Percentiles rank a stretch among this genome's conserved stretches.
phyloP scores from a whole-genome alignment of 2,329 filamentous ascomycete genomes.

The Fusarium virguliforme region DNA sequence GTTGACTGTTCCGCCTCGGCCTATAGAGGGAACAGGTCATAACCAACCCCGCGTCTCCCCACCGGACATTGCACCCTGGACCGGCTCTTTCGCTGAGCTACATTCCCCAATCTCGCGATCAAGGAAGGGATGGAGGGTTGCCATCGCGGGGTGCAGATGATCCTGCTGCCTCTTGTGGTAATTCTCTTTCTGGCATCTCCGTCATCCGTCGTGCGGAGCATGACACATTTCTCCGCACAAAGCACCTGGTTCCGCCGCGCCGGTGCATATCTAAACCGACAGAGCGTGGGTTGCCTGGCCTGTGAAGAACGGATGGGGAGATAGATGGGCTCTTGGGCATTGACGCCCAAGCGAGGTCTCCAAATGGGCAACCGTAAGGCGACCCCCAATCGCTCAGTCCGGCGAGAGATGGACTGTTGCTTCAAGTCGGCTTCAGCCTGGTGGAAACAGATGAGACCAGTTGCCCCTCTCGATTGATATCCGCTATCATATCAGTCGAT shows the following conservation, averaged over 20 bases:
- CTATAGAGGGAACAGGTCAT: constrained; percentile 36
- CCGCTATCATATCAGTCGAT: constrained; percentile 25
- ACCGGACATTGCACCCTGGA: constrained; percentile 24
- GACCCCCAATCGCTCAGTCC: neutral
- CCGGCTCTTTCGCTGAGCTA: constrained; percentile 19
- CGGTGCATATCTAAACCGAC: constrained; percentile 26
- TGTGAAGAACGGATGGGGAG: constrained; percentile 33
- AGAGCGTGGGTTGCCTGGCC: constrained; percentile 20
- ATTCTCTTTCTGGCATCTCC: constrained; percentile 34
- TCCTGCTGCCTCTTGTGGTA: constrained; percentile 23
- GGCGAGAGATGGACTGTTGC: constrained; percentile 16
- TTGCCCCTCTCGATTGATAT: constrained; percentile 20
- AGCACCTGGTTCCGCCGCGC: constrained; percentile 27
- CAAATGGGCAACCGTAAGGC: constrained; percentile 8
- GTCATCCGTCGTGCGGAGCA: constrained; percentile 28
- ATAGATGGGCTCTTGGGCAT: constrained; percentile 22
- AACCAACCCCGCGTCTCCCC: constrained; percentile 27
- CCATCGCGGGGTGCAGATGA: constrained; percentile 19
- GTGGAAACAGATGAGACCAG: constrained; percentile 21
- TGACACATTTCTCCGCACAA: constrained; percentile 28
- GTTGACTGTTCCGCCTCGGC: constrained; percentile 19
- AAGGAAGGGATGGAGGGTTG: constrained; percentile 18
- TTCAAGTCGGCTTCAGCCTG: constrained; percentile 17
- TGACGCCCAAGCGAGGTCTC: constrained; percentile 30
- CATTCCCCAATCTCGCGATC: constrained; percentile 21